Percentiles rank a stretch among this genome's conserved stretches.
These are phyloP conservation scores for Sesbania bispinosa DNA, from an alignment of 306 rosid species.

Conservation along the genomic window DNA sequence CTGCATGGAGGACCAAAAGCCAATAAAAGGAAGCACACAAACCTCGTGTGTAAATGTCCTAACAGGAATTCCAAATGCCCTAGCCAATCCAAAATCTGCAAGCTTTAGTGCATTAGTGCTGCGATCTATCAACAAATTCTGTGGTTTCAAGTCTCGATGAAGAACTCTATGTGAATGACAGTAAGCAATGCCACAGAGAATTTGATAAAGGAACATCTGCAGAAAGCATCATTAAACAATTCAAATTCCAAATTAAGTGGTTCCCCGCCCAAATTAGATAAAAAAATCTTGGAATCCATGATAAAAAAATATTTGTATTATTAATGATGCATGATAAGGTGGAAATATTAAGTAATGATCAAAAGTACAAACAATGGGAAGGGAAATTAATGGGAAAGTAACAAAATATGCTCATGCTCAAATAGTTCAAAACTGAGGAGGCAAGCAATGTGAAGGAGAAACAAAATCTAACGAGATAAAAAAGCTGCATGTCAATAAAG, in stretches of 20 bases:
- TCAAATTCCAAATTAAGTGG: conserved; percentile 20
- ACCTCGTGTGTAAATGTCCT: conserved; percentile 99
- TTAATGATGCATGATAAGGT: background rate
- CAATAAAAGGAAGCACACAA: conserved; percentile 25
- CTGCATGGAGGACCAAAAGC: conserved; percentile 9
- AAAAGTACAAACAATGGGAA: conserved; percentile 2
- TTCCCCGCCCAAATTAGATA: too few relatives aligned
- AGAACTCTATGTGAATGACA: conserved; percentile 98
- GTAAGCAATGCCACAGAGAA: conserved; percentile 98
- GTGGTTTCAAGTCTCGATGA: conserved; percentile 95
- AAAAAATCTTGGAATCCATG: background rate
- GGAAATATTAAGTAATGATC: background rate
- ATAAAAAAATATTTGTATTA: conserved; percentile 11
- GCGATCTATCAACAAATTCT: conserved; percentile 90
- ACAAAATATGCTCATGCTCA: background rate
- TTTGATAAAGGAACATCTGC: conserved; percentile 97
- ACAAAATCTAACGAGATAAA: conserved; percentile 10
- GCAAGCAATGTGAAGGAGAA: background rate
- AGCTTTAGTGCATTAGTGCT: conserved; percentile 83
- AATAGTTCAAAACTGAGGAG: background rate
- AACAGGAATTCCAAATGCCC: conserved; percentile 99
- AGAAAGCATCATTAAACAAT: conserved; percentile 27
- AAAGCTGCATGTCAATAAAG: background rate
- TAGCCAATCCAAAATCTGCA: conserved; percentile 97
- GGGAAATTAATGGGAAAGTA: background rate